A percentile compares a stretch with the other conserved stretches of the same genome.
These are phyloP conservation scores for Flaveria linearis DNA, from an alignment of 129 eudicot genomes.

Conservation along the genomic window DNA sequence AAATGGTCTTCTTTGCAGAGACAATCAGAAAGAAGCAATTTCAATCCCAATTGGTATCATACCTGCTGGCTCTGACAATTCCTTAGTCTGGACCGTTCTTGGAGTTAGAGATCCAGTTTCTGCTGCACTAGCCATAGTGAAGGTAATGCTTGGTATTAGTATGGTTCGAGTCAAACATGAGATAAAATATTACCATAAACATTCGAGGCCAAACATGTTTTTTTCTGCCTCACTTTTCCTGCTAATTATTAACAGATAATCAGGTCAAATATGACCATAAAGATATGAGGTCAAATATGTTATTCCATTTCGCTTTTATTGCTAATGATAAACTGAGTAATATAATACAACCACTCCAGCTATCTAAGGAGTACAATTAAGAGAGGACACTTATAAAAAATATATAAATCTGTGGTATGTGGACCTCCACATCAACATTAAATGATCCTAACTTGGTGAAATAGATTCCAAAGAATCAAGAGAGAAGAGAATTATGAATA, in stretches of 20 bases:
- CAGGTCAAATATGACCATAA: conserved; percentile 8
- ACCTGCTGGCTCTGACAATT: conserved; percentile 99
- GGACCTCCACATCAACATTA: neutral
- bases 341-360: neutral
- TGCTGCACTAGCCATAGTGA: conserved; percentile 94
- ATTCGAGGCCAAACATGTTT: conserved; percentile 8
- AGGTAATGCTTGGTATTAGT: conserved; percentile 50
- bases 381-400: conserved; percentile 4
- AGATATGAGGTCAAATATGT: conserved; percentile 11
- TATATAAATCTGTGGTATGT: neutral
- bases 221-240: neutral
- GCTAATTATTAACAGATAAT: neutral
- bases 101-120: conserved; percentile 94
- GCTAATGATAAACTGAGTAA: neutral
- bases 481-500: neutral
- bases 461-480: neutral
- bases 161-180: conserved; percentile 13
- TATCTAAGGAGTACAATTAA: neutral
- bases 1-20: conserved; percentile 90
- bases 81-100: conserved; percentile 97
- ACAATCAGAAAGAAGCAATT: conserved; percentile 90
- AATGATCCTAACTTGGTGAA: neutral
- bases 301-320: neutral
- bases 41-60: conserved; percentile 94
- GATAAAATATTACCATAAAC: neutral